Evolutionary conservation across 306 rosid species (phyloP).

Genomic region (Corylus avellana): DNA sequence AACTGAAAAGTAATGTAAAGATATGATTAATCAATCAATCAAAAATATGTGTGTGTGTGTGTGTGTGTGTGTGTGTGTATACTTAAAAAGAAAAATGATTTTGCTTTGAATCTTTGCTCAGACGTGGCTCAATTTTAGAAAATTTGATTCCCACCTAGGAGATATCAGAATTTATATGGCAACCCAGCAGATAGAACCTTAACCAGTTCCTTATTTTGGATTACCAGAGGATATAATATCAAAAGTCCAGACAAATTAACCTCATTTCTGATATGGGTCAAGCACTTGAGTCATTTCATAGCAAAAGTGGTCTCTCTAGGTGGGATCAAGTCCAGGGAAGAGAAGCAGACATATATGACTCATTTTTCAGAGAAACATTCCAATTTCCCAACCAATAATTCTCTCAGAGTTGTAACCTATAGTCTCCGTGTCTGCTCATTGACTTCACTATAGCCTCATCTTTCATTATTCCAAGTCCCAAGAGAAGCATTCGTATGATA

Average conservation of each 20-base stretch:
- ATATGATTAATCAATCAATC: constrained; percentile 12
- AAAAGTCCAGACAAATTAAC: not conserved
- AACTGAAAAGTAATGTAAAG: constrained; percentile 23
- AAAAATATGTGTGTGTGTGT: not conserved
- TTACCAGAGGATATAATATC: not conserved
- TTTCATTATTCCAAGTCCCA: constrained; percentile 78
- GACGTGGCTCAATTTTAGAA: constrained; percentile 6
- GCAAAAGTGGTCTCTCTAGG: constrained; percentile 1
- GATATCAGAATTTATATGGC: not conserved
- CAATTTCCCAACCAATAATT: constrained; percentile 11
- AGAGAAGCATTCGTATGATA: constrained; percentile 71
- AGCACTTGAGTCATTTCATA: constrained; percentile 16
- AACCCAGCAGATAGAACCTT: constrained; percentile 1
- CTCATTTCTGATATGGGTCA: constrained; percentile 10
- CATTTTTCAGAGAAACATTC: constrained; percentile 18
- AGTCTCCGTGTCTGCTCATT: constrained; percentile 89
- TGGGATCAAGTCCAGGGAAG: constrained; percentile 15
- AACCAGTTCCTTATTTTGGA: constrained; percentile 6
- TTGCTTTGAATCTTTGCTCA: constrained; percentile 2
- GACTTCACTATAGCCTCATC: constrained; percentile 87
- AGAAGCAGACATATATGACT: constrained; percentile 14
- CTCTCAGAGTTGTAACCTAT: constrained; percentile 54
- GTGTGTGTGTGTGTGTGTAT: not conserved
- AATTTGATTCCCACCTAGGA: not conserved
- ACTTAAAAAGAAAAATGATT: not conserved